Conservation (phyloP, 768 basidiomycete genomes). For the Pleurotus cornucopiae region DNA sequence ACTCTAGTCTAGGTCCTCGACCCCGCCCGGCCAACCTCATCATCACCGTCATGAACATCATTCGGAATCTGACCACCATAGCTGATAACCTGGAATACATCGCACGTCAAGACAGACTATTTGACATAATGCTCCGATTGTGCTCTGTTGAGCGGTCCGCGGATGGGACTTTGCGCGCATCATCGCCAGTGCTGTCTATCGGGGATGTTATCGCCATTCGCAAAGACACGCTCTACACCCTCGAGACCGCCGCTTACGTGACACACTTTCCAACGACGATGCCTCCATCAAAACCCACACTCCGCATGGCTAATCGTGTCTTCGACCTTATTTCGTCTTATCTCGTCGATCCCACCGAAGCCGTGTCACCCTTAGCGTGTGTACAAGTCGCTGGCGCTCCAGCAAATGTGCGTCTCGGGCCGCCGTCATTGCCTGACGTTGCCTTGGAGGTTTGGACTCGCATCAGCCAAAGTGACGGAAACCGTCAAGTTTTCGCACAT, state of each 20-base stretch:
- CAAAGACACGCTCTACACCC: conserved; percentile 69
- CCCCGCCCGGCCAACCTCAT: conserved; percentile 70
- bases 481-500: conserved; percentile 67
- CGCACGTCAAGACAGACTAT: conserved; percentile 56
- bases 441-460: conserved; percentile 87
- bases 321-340: conserved; percentile 72
- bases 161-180: conserved; percentile 33
- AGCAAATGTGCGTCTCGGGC: conserved; percentile 37
- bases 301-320: conserved; percentile 49
- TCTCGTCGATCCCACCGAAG: conserved; percentile 66
- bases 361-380: conserved; percentile 56
- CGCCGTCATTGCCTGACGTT: conserved; percentile 60
- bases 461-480: conserved; percentile 70
- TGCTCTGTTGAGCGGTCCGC: conserved; percentile 42
- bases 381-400: conserved; percentile 50
- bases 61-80: conserved; percentile 82
- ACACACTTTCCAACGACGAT: conserved; percentile 43
- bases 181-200: conserved; percentile 60
- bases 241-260: conserved; percentile 55
- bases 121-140: conserved; percentile 68
- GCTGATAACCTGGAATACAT: conserved; percentile 68
- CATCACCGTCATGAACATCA: conserved; percentile 68
- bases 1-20: conserved; percentile 46
- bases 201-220: conserved; percentile 69
- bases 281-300: conserved; percentile 34